phyloP scores from a whole-genome alignment of 225 moss, liverwort and hornwort species.

The Marchantia paleacea region DNA sequence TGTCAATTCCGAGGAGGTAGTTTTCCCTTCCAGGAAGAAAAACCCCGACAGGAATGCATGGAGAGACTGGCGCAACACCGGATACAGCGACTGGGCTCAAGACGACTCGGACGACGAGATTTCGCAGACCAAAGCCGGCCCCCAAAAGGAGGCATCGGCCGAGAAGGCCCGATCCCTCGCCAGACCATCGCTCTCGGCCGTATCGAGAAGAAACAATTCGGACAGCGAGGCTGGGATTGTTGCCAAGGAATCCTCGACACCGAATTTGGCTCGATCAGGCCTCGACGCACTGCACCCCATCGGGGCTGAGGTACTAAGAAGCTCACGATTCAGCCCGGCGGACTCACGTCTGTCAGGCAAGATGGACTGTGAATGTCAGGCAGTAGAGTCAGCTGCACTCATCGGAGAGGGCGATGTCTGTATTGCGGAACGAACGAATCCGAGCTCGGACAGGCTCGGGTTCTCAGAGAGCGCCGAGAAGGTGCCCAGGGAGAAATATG shows the following conservation, averaged over 20 bases:
- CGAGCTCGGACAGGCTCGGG: too few species aligned
- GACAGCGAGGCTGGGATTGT: background rate
- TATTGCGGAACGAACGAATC: background rate
- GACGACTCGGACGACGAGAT: background rate
- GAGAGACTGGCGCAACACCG: conserved; percentile 45
- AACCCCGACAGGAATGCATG: conserved; percentile 32
- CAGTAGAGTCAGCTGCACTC: background rate
- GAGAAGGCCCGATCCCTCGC: background rate
- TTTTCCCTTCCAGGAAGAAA: conserved; percentile 38
- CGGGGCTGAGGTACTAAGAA: background rate
- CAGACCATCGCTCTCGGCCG: background rate
- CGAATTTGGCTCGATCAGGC: background rate
- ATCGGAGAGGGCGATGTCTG: background rate
- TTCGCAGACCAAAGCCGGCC: background rate
- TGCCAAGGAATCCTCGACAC: background rate
- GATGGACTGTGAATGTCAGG: background rate
- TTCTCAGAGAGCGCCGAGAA: background rate
- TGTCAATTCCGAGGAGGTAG: conserved; percentile 25
- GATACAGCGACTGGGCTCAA: conserved; percentile 28
- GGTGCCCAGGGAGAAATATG: background rate
- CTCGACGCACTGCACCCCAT: background rate
- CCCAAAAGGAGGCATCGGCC: background rate
- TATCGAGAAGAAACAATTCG: background rate
- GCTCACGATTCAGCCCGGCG: too few species aligned
- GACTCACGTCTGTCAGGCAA: background rate